These are phyloP conservation scores for rapeseed (Brassica napus) DNA, from an alignment of 345 rosid genomes.

Conservation along the genomic window DNA sequence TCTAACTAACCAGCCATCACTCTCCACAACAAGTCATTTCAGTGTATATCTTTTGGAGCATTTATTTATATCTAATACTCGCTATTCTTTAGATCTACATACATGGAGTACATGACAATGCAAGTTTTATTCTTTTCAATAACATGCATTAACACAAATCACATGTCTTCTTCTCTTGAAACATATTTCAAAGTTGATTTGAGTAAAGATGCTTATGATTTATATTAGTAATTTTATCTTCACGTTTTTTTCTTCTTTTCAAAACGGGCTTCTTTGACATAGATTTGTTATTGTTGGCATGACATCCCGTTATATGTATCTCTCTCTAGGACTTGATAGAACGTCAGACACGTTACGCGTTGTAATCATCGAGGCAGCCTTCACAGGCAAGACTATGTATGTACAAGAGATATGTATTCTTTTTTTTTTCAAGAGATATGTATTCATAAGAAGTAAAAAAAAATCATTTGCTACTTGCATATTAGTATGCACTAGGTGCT, in stretches of 20 bases:
- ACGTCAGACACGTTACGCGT: background rate
- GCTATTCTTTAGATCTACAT: background rate
- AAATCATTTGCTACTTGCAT: background rate
- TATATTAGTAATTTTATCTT: background rate
- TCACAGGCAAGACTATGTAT: background rate
- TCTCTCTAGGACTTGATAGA: background rate
- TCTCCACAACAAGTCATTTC: conserved; percentile 31
- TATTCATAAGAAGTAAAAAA: background rate
- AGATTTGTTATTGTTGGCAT: background rate
- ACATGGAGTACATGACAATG: background rate
- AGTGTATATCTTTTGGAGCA: conserved; percentile 4
- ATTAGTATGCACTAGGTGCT: background rate
- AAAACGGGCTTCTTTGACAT: background rate
- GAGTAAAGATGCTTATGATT: background rate
- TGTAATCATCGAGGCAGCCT: background rate
- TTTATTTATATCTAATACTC: background rate
- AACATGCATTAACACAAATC: conserved; percentile 1
- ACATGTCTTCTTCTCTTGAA: conserved; percentile 2
- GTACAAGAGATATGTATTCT: background rate
- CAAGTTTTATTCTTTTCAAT: background rate
- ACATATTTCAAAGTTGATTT: background rate
- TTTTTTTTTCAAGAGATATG: background rate
- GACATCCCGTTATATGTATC: background rate
- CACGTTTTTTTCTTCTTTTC: background rate
- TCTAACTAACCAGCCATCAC: conserved; percentile 36